A percentile compares a stretch with the other conserved stretches of the same genome.
phyloP scores from a whole-genome alignment of 177 flowering plant species.

The Vitis hybrid region DNA sequence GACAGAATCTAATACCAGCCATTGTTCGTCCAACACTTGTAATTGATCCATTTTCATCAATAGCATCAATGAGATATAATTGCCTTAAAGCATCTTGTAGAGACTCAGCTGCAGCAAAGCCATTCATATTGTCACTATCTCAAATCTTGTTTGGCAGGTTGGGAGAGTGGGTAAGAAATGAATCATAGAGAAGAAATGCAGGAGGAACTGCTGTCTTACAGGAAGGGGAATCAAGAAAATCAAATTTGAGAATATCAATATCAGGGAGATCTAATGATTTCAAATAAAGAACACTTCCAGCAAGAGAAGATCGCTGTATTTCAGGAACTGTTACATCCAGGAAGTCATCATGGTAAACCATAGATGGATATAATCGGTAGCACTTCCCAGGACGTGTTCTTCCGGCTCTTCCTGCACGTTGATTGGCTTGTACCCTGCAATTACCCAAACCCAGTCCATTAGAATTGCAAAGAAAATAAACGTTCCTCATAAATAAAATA shows the following conservation, averaged over 20 bases:
- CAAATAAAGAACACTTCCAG: conserved; percentile 92
- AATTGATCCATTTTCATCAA: conserved; percentile 82
- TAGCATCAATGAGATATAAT: conserved; percentile 90
- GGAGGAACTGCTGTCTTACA: conserved; percentile 41
- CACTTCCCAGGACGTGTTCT: conserved; percentile 97
- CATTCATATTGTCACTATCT: conserved; percentile 5
- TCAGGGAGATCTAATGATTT: conserved; percentile 92
- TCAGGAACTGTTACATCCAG: conserved; percentile 88
- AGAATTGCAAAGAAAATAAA: background rate
- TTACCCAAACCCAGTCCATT: background rate
- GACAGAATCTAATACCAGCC: conserved; percentile 57
- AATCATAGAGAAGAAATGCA: background rate
- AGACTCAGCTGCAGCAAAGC: conserved; percentile 64
- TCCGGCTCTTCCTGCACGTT: conserved; percentile 98
- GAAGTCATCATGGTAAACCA: conserved; percentile 69
- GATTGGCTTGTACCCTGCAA: conserved; percentile 92
- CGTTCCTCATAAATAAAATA: background rate
- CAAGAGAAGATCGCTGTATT: conserved; percentile 91
- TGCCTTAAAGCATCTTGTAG: conserved; percentile 92
- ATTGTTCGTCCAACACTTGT: conserved; percentile 74
- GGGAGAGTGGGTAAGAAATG: background rate
- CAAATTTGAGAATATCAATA: conserved; percentile 87
- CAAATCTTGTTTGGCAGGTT: background rate
- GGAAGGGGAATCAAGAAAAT: conserved; percentile 95
- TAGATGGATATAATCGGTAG: conserved; percentile 79